phyloP scores from a whole-genome alignment of 495 filamentous ascomycete species.

The Hypoxylon fragiforme region DNA sequence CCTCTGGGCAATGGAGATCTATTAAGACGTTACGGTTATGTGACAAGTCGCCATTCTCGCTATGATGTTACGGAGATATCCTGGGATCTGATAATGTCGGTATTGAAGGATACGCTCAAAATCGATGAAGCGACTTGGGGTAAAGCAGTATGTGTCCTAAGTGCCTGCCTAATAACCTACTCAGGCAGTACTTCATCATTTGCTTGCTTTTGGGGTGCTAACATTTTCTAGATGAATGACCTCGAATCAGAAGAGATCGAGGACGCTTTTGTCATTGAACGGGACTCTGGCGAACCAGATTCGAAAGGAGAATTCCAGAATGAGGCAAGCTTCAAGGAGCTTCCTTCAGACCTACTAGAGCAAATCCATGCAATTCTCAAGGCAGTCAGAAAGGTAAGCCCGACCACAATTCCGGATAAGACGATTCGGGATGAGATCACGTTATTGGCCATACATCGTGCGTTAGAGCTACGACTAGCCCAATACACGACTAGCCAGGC shows the following conservation, averaged over 20 bases:
- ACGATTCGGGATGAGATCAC: conserved; percentile 44
- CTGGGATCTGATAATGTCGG: conserved; percentile 53
- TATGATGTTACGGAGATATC: conserved; percentile 85
- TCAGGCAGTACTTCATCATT: conserved; percentile 8
- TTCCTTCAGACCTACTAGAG: conserved; percentile 44
- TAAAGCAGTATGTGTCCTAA: conserved; percentile 47
- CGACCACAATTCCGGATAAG: conserved; percentile 43
- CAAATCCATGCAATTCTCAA: conserved; percentile 49
- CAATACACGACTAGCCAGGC: conserved; percentile 66
- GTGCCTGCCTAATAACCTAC: conserved; percentile 11
- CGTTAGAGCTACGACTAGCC: conserved; percentile 46
- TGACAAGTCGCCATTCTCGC: conserved; percentile 71
- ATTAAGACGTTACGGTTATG: conserved; percentile 85
- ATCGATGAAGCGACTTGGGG: conserved; percentile 48
- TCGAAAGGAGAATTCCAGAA: conserved; percentile 37
- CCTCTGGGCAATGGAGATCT: conserved; percentile 80
- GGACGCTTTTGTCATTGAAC: conserved; percentile 51
- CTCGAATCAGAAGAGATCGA: conserved; percentile 45
- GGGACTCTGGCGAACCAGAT: conserved; percentile 45
- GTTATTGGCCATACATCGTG: conserved; percentile 43
- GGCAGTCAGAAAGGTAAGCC: conserved; percentile 44
- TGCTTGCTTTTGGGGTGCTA: not conserved
- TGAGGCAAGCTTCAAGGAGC: conserved; percentile 35
- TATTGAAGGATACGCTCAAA: conserved; percentile 46
- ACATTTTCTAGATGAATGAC: conserved; percentile 22